phyloP scores from a whole-genome alignment of 75 land plant species.

The Ceratopteris richardii region DNA sequence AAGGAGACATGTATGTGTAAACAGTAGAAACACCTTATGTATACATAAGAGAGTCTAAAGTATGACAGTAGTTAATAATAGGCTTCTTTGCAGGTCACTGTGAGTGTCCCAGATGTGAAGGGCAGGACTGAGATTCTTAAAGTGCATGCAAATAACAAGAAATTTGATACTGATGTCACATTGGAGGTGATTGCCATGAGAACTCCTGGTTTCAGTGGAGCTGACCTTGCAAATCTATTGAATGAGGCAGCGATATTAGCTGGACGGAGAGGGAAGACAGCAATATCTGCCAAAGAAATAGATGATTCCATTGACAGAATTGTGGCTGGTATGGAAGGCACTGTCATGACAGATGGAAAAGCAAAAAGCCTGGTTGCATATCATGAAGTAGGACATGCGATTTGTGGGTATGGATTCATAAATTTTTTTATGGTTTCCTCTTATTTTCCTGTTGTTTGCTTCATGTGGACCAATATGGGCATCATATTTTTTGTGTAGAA shows the following conservation, averaged over 20 bases:
- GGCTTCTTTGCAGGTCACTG: slow-evolving; percentile 88
- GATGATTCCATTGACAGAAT: slow-evolving; percentile 98
- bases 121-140: slow-evolving; percentile 95
- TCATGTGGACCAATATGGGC: too few species aligned
- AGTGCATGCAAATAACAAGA: slow-evolving; percentile 86
- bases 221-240: slow-evolving; percentile 91
- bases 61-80: too few species aligned
- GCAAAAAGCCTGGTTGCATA: slow-evolving; percentile 95
- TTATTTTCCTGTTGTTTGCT: too few species aligned
- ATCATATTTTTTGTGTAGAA: slow-evolving; percentile 38
- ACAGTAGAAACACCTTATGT: too few species aligned
- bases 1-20: too few species aligned
- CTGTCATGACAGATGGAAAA: slow-evolving; percentile 97
- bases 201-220: slow-evolving; percentile 98
- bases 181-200: slow-evolving; percentile 94
- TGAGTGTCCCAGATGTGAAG: slow-evolving; percentile 89
- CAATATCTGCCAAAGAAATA: slow-evolving; percentile 87
- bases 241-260: slow-evolving; percentile 97
- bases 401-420: slow-evolving; percentile 96
- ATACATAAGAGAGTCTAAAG: too few species aligned
- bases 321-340: slow-evolving; percentile 99
- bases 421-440: too few species aligned
- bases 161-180: slow-evolving; percentile 79
- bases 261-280: slow-evolving; percentile 81
- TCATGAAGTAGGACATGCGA: slow-evolving; percentile 97